Evolutionary conservation across 345 rosid species (phyloP).

Genomic region (Anacardium occidentale): DNA sequence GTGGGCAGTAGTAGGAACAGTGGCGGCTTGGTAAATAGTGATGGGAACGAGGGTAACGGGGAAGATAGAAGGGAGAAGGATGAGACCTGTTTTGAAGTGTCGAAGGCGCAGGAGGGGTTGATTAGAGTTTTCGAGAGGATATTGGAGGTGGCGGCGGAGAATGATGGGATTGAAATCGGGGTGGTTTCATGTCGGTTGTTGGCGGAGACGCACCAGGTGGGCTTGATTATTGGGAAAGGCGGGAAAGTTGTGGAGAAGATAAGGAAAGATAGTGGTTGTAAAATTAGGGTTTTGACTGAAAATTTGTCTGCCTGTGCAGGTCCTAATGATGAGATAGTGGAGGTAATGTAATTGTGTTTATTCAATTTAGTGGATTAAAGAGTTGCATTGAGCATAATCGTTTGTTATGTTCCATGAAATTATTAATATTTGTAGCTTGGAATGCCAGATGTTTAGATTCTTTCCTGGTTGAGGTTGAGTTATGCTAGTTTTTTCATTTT

Average conservation of each 20-base stretch:
- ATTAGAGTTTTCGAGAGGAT: slow-evolving; percentile 74
- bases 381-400: not conserved
- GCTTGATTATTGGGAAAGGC: slow-evolving; percentile 85
- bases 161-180: slow-evolving; percentile 31
- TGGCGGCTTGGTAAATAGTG: not conserved
- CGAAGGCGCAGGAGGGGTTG: slow-evolving; percentile 80
- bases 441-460: not conserved
- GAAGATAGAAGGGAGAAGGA: slow-evolving; percentile 11
- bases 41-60: slow-evolving; percentile 15
- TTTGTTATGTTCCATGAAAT: not conserved
- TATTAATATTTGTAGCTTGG: not conserved
- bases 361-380: not conserved
- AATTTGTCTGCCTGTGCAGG: slow-evolving; percentile 69
- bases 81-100: slow-evolving; percentile 45
- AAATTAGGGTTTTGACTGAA: slow-evolving; percentile 58
- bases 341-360: slow-evolving; percentile 42
- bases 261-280: slow-evolving; percentile 70
- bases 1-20: slow-evolving; percentile 8
- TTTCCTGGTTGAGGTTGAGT: not conserved
- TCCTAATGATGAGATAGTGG: slow-evolving; percentile 70
- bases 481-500: not conserved
- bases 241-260: slow-evolving; percentile 80
- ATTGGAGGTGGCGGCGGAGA: slow-evolving; percentile 63
- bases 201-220: slow-evolving; percentile 67
- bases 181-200: slow-evolving; percentile 68